Evolutionary conservation across 2,329 filamentous ascomycete genomes (phyloP).

Genomic region (Calonectria pauciramosa): DNA sequence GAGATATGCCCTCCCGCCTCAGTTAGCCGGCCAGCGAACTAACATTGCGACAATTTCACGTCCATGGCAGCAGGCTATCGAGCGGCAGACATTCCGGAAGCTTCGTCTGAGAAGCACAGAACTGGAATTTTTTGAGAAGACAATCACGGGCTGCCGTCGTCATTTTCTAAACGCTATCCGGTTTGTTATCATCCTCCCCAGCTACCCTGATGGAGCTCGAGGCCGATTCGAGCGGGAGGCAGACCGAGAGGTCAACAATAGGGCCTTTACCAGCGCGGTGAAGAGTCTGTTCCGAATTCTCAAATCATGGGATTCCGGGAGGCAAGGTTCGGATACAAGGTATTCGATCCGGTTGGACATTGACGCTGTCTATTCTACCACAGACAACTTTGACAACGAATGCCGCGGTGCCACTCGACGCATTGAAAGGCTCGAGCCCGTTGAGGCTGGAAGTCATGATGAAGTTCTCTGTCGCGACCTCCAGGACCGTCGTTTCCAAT

Average conservation of each 20-base stretch:
- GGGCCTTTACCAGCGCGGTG: constrained; percentile 38
- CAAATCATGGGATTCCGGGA: constrained; percentile 33
- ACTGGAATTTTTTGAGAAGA: constrained; percentile 32
- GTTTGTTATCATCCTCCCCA: constrained; percentile 36
- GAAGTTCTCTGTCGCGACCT: constrained; percentile 22
- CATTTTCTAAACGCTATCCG: constrained; percentile 33
- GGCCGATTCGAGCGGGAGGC: constrained; percentile 36
- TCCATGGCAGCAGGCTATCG: constrained; percentile 39
- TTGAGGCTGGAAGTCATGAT: constrained; percentile 26
- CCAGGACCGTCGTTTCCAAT: constrained; percentile 33
- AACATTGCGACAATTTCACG: constrained; percentile 39
- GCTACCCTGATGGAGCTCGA: constrained; percentile 31
- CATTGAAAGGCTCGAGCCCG: constrained; percentile 28
- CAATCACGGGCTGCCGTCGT: constrained; percentile 32
- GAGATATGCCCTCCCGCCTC: constrained; percentile 27
- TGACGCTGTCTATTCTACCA: constrained; percentile 28
- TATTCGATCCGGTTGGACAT: constrained; percentile 33
- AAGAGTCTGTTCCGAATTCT: constrained; percentile 34
- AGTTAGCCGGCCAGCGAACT: constrained; percentile 25
- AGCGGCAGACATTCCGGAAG: constrained; percentile 36
- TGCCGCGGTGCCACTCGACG: constrained; percentile 22
- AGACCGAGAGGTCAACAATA: constrained; percentile 36
- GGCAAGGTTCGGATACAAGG: constrained; percentile 18
- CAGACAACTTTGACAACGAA: constrained; percentile 30
- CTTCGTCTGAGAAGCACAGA: constrained; percentile 37